These are phyloP conservation scores for Tuber indicum DNA, from an alignment of 495 filamentous ascomycete species.

Conservation along the genomic window DNA sequence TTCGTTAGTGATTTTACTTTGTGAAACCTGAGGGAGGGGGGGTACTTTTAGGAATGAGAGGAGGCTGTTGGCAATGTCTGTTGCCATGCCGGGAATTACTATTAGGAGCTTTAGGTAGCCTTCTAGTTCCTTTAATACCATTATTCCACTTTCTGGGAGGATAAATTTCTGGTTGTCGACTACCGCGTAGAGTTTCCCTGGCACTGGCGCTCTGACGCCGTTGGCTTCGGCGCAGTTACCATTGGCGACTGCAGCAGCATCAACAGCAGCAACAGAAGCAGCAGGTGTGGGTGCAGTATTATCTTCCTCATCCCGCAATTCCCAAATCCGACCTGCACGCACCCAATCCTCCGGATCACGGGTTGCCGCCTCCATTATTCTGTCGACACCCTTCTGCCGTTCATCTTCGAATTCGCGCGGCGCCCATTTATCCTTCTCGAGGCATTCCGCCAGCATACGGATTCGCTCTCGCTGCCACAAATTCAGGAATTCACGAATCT, in stretches of 20 bases:
- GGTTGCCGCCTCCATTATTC: conserved; percentile 72
- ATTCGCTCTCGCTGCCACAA: conserved; percentile 68
- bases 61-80: conserved; percentile 67
- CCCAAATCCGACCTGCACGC: conserved; percentile 65
- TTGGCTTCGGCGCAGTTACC: conserved; percentile 27
- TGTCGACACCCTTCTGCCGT: conserved; percentile 56
- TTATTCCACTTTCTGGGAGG: conserved; percentile 71
- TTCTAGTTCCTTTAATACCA: conserved; percentile 72
- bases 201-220: conserved; percentile 28
- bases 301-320: conserved; percentile 46
- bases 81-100: conserved; percentile 77
- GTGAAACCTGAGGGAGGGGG: background rate
- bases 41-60: conserved; percentile 47
- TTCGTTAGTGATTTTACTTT: conserved; percentile 10
- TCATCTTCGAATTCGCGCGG: conserved; percentile 73
- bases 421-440: conserved; percentile 89
- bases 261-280: background rate
- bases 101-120: conserved; percentile 75
- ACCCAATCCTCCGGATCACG: conserved; percentile 70
- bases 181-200: conserved; percentile 51
- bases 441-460: conserved; percentile 68
- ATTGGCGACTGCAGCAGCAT: conserved; percentile 10
- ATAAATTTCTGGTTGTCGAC: conserved; percentile 83
- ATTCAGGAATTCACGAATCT: conserved; percentile 83
- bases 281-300: background rate